Evolutionary conservation across 1,284 basidiomycete genomes (phyloP).

Genomic region (Cutaneotrichosporon sp.): DNA sequence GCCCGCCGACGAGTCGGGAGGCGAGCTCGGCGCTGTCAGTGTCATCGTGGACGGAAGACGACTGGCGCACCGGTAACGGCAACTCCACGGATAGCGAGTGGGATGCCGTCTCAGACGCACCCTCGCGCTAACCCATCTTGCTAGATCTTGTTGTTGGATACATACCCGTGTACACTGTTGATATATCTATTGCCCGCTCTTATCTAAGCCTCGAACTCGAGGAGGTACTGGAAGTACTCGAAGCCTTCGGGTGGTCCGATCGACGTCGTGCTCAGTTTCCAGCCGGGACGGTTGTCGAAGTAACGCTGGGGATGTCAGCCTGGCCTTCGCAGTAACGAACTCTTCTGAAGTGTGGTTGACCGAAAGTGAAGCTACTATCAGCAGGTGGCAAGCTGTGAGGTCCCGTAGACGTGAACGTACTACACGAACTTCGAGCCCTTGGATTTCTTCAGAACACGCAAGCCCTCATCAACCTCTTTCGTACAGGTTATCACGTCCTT

Average conservation of each 20-base stretch:
- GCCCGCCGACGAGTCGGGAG: neutral
- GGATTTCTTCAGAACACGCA: constrained; percentile 61
- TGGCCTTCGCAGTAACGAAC: no score
- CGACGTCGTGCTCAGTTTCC: constrained; percentile 31
- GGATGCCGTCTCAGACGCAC: constrained; percentile 12
- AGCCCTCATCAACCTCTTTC: constrained; percentile 71
- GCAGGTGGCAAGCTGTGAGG: neutral
- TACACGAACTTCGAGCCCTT: constrained; percentile 67
- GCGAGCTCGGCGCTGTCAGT: constrained; percentile 1
- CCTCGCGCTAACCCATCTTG: neutral
- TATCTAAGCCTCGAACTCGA: constrained; percentile 25
- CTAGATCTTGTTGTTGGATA: neutral
- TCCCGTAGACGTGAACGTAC: constrained; percentile 24
- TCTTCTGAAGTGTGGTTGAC: constrained; percentile 87
- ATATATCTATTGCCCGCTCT: neutral
- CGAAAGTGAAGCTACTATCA: constrained; percentile 63
- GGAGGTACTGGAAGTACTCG: constrained; percentile 75
- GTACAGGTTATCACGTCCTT: constrained; percentile 71
- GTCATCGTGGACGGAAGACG: constrained; percentile 13
- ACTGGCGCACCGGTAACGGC: constrained; percentile 2
- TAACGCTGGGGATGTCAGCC: no score
- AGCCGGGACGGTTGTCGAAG: constrained; percentile 47
- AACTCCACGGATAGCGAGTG: constrained; percentile 11
- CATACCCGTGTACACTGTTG: constrained; percentile 7
- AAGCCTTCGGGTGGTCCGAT: constrained; percentile 61